Percentiles rank a stretch among this genome's conserved stretches.
phyloP scores from a whole-genome alignment of 2,329 filamentous ascomycete species.

The Endoconidiophora polonica region DNA sequence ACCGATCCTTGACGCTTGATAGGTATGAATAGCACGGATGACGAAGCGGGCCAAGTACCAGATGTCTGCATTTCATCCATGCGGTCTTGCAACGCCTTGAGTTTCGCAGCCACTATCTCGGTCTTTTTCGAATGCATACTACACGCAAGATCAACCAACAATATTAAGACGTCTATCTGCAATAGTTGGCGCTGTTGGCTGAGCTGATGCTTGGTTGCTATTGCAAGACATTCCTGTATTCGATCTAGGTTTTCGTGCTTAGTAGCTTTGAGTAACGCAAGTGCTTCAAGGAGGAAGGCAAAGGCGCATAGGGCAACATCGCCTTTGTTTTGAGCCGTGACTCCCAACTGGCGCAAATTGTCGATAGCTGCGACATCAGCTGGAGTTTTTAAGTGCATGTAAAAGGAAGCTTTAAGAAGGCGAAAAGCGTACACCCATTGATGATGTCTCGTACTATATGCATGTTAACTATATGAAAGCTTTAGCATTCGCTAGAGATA shows the following conservation, averaged over 20 bases:
- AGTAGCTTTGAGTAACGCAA: conserved; percentile 48
- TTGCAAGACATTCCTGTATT: conserved; percentile 57
- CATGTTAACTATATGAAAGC: background rate
- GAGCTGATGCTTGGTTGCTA: conserved; percentile 53
- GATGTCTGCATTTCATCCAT: conserved; percentile 38
- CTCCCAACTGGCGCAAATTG: conserved; percentile 47
- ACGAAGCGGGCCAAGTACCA: conserved; percentile 29
- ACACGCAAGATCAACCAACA: conserved; percentile 54
- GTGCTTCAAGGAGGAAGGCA: conserved; percentile 50
- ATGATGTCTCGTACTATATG: conserved; percentile 41
- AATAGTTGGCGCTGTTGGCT: conserved; percentile 45
- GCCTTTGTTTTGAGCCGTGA: conserved; percentile 39
- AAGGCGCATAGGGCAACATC: conserved; percentile 50
- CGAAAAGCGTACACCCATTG: conserved; percentile 66
- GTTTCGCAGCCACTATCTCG: conserved; percentile 39
- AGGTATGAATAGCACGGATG: conserved; percentile 36
- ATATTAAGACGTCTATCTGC: conserved; percentile 48
- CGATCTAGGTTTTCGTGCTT: conserved; percentile 51
- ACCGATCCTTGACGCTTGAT: conserved; percentile 26
- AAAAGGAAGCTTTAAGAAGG: conserved; percentile 53
- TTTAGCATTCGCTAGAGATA: conserved; percentile 13
- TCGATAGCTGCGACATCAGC: conserved; percentile 49
- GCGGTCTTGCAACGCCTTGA: conserved; percentile 42
- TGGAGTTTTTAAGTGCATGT: conserved; percentile 42
- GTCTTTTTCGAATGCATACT: conserved; percentile 47